phyloP scores from a whole-genome alignment of 495 filamentous ascomycete genomes.

The Talaromyces wortmannii region DNA sequence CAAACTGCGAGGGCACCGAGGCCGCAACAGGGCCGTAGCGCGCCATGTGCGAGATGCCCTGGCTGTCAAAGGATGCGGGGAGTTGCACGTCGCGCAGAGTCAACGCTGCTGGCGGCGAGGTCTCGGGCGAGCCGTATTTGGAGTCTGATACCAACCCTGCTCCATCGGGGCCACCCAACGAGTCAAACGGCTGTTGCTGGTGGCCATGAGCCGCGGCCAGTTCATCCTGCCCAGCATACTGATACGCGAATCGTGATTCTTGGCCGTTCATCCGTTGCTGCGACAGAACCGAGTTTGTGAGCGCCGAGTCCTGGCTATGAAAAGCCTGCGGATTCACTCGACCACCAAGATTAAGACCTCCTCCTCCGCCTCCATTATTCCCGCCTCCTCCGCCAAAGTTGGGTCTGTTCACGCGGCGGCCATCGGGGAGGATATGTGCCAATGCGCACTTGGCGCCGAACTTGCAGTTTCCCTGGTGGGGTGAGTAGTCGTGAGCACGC shows the following conservation, averaged over 20 bases:
- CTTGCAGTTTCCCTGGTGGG: constrained; percentile 87
- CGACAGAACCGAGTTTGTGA: constrained; percentile 78
- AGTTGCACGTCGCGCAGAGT: constrained; percentile 91
- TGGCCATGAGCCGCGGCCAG: constrained; percentile 32
- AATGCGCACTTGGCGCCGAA: constrained; percentile 97
- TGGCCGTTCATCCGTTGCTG: constrained; percentile 53
- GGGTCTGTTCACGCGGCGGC: constrained; percentile 74
- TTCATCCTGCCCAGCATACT: constrained; percentile 32
- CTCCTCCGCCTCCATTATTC: constrained; percentile 31
- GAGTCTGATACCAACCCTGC: constrained; percentile 77
- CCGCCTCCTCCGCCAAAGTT: constrained; percentile 25
- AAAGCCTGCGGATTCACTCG: constrained; percentile 64
- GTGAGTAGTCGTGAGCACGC: background rate
- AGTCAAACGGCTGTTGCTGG: constrained; percentile 35
- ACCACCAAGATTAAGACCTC: constrained; percentile 59
- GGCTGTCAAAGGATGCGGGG: constrained; percentile 93
- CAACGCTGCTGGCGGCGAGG: constrained; percentile 63
- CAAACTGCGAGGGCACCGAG: constrained; percentile 89
- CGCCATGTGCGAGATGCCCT: constrained; percentile 87
- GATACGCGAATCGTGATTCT: constrained; percentile 30
- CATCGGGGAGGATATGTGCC: constrained; percentile 90
- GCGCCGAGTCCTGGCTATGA: constrained; percentile 61
- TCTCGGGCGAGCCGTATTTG: constrained; percentile 80
- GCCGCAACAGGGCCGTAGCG: constrained; percentile 86
- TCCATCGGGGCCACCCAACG: constrained; percentile 55